Percentiles rank a stretch among this genome's conserved stretches.
These are phyloP conservation scores for Melocanna baccifera DNA, from an alignment of 176 grass and related monocot species.

Conservation along the genomic window DNA sequence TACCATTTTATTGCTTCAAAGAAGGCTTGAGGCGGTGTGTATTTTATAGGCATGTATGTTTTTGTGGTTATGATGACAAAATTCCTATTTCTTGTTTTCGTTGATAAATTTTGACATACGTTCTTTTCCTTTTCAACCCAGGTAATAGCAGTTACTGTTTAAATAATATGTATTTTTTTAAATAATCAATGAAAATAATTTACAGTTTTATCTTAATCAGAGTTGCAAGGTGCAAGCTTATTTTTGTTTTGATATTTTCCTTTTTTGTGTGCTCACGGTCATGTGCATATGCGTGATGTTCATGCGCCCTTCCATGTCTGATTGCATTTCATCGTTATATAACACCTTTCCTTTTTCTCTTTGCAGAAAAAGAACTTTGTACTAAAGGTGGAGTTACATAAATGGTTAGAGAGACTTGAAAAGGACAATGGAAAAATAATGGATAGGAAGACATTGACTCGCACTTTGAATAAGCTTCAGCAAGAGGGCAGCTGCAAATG, in stretches of 20 bases:
- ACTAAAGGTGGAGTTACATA: conserved; percentile 75
- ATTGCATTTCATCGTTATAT: conserved; percentile 14
- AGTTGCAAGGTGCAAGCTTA: neutral
- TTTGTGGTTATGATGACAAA: neutral
- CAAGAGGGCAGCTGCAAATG: conserved; percentile 74
- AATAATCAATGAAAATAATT: neutral
- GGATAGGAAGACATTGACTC: conserved; percentile 79
- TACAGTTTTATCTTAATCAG: neutral
- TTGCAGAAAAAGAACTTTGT: conserved; percentile 83
- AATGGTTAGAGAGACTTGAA: conserved; percentile 74
- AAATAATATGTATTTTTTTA: neutral
- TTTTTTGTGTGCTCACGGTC: neutral
- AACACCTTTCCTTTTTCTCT: neutral
- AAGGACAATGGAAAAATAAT: conserved; percentile 73
- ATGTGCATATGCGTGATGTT: neutral
- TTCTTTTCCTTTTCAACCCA: neutral
- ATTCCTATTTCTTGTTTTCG: neutral
- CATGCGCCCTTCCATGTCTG: neutral
- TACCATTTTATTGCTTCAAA: neutral
- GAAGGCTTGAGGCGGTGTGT: neutral
- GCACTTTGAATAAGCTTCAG: conserved; percentile 88
- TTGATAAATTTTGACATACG: neutral
- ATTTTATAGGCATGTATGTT: neutral
- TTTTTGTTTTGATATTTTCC: neutral
- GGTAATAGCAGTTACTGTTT: neutral